Conservation (phyloP, 768 basidiomycete species). For the Udeniomyces megalosporus region DNA sequence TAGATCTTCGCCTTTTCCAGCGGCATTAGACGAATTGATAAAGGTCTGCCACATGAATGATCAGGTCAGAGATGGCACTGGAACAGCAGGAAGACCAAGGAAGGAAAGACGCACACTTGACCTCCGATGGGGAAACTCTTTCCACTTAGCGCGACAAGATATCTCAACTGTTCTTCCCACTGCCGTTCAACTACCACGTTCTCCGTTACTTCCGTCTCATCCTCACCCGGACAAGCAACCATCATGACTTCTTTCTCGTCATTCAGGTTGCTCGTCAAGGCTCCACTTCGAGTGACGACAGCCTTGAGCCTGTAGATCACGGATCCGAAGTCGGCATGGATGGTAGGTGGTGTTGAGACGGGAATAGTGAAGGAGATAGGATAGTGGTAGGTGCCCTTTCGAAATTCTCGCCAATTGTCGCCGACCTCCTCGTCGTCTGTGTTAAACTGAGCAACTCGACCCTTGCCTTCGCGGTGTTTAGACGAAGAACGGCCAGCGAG, state of each 20-base stretch:
- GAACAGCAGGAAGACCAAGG: neutral
- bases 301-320: conserved; percentile 69
- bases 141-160: conserved; percentile 55
- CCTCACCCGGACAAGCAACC: conserved; percentile 59
- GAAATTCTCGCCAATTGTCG: conserved; percentile 64
- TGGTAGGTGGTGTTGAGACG: conserved; percentile 55
- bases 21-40: conserved; percentile 67
- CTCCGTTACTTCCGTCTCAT: conserved; percentile 63
- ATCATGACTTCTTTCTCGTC: conserved; percentile 57
- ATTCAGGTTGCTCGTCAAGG: conserved; percentile 54
- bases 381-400: conserved; percentile 78
- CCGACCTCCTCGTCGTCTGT: conserved; percentile 26
- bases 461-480: neutral
- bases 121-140: conserved; percentile 72
- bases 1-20: conserved; percentile 68
- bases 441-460: conserved; percentile 13
- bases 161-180: conserved; percentile 70
- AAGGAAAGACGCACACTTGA: conserved; percentile 32
- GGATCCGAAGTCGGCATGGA: conserved; percentile 57
- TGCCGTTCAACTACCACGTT: conserved; percentile 69
- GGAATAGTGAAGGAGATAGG: conserved; percentile 85
- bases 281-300: conserved; percentile 63
- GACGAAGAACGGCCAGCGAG: conserved; percentile 4
- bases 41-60: conserved; percentile 32
- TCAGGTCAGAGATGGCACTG: too few relatives aligned